Percentiles rank a stretch among this genome's conserved stretches.
Conservation (phyloP, 768 basidiomycete genomes). For the Tricholoma saponaceum region DNA sequence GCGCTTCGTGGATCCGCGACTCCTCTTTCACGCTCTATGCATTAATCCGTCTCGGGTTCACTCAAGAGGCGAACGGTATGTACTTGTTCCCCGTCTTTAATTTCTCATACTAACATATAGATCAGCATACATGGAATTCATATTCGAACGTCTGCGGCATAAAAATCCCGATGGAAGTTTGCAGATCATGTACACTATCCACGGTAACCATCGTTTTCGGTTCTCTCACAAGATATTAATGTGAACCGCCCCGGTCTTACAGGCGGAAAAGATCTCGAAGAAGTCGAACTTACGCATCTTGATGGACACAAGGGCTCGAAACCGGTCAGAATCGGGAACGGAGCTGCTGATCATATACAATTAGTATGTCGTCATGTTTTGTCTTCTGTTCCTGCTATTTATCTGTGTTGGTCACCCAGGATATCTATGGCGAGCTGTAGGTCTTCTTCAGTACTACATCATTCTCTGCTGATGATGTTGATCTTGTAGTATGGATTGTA, state of each 20-base stretch:
- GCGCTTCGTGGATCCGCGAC: slow-evolving; percentile 92
- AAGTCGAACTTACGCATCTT: slow-evolving; percentile 80
- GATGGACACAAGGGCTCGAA: slow-evolving; percentile 86
- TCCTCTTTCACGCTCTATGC: slow-evolving; percentile 96
- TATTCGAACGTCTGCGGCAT: slow-evolving; percentile 75
- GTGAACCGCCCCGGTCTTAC: neutral
- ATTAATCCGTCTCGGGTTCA: slow-evolving; percentile 89
- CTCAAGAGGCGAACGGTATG: slow-evolving; percentile 85
- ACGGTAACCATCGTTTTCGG: slow-evolving; percentile 42
- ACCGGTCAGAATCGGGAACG: slow-evolving; percentile 92
- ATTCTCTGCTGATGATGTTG: neutral
- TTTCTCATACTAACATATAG: slow-evolving; percentile 1
- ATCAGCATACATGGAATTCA: slow-evolving; percentile 86
- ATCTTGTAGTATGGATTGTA: slow-evolving; percentile 79
- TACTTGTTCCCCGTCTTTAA: neutral
- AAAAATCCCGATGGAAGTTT: slow-evolving; percentile 89
- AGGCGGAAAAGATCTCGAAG: slow-evolving; percentile 78
- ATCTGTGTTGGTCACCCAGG: slow-evolving; percentile 41
- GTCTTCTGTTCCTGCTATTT: neutral
- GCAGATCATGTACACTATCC: slow-evolving; percentile 98
- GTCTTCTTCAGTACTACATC: slow-evolving; percentile 12
- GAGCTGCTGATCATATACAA: slow-evolving; percentile 91
- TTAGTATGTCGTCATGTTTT: slow-evolving; percentile 44
- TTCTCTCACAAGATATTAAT: neutral
- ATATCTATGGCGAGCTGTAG: slow-evolving; percentile 94